Evolutionary conservation across 2,329 filamentous ascomycete species (phyloP).

Genomic region (Aureobasidium subglaciale): DNA sequence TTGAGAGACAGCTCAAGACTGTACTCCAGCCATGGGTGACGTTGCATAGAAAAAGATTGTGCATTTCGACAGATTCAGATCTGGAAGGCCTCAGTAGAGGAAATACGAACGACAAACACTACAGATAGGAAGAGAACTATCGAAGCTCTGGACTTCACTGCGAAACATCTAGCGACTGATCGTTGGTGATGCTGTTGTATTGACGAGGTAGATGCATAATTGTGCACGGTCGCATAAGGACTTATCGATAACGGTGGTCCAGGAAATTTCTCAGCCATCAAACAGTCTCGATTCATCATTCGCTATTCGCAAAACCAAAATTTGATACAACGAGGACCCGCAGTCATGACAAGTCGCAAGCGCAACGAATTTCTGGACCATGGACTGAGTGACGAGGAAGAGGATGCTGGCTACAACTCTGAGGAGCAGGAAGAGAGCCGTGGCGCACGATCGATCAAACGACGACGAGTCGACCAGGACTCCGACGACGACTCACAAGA

Average conservation of each 20-base stretch:
- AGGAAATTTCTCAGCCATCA: no score
- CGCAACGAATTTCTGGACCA: slow-evolving; percentile 63
- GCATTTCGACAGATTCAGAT: no score
- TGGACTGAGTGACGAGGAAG: slow-evolving; percentile 36
- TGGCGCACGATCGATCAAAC: slow-evolving; percentile 50
- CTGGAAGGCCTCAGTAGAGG: no score
- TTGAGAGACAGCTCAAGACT: no score
- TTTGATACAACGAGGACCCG: background rate
- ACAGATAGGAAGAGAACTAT: no score
- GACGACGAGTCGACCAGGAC: slow-evolving; percentile 51
- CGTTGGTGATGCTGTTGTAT: no score
- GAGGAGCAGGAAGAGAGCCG: slow-evolving; percentile 60
- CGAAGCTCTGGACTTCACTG: background rate
- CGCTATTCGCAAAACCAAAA: background rate
- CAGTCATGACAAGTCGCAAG: slow-evolving; percentile 59
- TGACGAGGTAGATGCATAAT: no score
- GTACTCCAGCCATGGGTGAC: no score
- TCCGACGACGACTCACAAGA: slow-evolving; percentile 25
- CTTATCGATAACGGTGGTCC: slow-evolving; percentile 2
- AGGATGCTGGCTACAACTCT: slow-evolving; percentile 55
- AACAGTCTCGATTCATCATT: no score
- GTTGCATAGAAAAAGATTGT: no score
- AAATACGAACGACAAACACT: no score
- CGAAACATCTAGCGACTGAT: background rate
- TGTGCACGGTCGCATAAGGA: background rate